Evolutionary conservation across 2,329 filamentous ascomycete genomes (phyloP).

Genomic region (Colletotrichum graminicola): DNA sequence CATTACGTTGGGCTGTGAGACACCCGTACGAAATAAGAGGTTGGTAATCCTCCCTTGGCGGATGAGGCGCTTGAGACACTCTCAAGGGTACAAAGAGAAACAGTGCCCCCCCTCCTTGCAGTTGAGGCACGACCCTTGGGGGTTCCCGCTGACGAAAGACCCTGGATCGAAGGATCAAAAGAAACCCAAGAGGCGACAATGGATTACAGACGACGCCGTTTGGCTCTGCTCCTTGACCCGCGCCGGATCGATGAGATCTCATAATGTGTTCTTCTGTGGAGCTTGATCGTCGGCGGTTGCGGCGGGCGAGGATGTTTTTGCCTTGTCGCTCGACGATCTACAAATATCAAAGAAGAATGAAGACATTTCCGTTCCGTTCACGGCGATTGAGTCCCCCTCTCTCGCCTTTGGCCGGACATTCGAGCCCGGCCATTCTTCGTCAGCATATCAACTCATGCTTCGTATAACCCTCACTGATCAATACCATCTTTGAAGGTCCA

Average conservation of each 20-base stretch:
- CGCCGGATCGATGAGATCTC: no score
- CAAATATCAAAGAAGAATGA: background rate
- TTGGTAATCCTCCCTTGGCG: background rate
- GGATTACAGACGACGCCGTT: background rate
- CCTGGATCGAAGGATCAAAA: background rate
- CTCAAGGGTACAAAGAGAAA: background rate
- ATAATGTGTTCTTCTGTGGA: no score
- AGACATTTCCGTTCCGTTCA: background rate
- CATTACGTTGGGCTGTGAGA: background rate
- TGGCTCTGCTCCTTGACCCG: background rate
- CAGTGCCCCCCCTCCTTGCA: no score
- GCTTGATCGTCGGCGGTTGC: background rate
- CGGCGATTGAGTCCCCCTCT: background rate
- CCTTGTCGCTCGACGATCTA: no score
- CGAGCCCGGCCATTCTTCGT: background rate
- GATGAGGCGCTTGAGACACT: background rate
- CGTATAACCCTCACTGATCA: no score
- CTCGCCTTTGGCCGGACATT: background rate
- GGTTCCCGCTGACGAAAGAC: background rate
- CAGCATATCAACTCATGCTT: no score
- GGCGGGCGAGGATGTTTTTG: background rate
- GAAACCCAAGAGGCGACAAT: background rate
- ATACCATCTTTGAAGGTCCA: no score
- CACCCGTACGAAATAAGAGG: background rate
- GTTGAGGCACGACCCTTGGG: background rate